Conservation (phyloP, 495 filamentous ascomycete genomes). For the Darksidea phi region DNA sequence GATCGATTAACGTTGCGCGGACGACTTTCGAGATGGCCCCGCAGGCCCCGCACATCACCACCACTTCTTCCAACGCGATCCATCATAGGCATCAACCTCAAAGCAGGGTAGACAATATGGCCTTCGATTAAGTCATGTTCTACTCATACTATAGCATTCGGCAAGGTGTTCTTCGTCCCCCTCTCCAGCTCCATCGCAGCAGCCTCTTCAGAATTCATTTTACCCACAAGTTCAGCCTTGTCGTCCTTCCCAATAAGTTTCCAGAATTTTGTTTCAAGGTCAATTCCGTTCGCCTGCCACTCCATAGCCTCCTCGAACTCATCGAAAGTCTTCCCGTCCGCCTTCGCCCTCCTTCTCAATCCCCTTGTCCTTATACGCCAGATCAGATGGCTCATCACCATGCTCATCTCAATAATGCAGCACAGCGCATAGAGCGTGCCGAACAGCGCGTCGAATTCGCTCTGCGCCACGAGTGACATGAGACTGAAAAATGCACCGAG, state of each 20-base stretch:
- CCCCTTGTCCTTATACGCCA: conserved; percentile 64
- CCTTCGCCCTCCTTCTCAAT: conserved; percentile 56
- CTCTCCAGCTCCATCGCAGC: neutral
- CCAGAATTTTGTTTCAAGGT: conserved; percentile 4
- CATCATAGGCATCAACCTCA: no score
- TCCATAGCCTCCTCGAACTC: conserved; percentile 46
- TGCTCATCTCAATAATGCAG: conserved; percentile 58
- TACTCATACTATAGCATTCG: conserved; percentile 1
- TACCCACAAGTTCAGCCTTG: neutral
- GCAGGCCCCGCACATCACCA: no score
- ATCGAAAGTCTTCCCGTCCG: conserved; percentile 59
- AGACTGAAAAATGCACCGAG: conserved; percentile 72
- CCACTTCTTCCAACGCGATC: no score
- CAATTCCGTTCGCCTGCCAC: conserved; percentile 17
- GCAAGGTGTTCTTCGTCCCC: conserved; percentile 2
- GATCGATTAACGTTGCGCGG: no score
- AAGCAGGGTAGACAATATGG: no score
- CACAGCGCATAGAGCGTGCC: conserved; percentile 68
- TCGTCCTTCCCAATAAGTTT: neutral
- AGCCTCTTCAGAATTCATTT: neutral
- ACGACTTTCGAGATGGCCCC: no score
- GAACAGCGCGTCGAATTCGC: conserved; percentile 66
- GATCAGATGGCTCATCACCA: conserved; percentile 64
- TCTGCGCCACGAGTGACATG: conserved; percentile 67
- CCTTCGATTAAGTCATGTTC: no score